These are phyloP conservation scores for Eucalyptus melliodora DNA, from an alignment of 345 rosid species.

Conservation along the genomic window DNA sequence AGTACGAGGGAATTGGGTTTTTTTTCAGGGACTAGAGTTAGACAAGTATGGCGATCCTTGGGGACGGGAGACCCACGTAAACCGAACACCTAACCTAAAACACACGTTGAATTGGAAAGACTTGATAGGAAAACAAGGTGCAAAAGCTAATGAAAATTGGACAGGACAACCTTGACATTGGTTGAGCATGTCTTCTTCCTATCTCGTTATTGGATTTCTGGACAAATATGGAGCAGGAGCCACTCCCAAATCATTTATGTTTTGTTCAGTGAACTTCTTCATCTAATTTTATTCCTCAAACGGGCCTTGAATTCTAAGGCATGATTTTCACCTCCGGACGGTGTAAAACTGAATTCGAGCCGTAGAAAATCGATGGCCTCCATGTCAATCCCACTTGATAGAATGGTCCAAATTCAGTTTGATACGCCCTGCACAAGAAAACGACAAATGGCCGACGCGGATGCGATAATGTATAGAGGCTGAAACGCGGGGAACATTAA, in stretches of 20 bases:
- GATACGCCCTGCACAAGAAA: not conserved
- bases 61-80: fast-evolving
- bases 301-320: not conserved
- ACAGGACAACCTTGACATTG: not conserved
- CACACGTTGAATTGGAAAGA: not conserved
- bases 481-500: not conserved
- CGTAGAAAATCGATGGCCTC: not conserved
- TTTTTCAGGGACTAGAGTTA: not conserved
- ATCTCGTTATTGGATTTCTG: not conserved
- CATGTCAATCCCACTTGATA: not conserved
- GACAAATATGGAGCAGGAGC: not conserved
- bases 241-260: not conserved
- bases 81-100: not conserved
- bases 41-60: not conserved
- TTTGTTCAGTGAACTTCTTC: not conserved
- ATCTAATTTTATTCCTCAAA: not conserved
- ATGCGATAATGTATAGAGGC: not conserved
- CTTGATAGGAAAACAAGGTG: not conserved
- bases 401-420: not conserved
- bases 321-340: not conserved
- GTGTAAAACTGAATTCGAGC: not conserved
- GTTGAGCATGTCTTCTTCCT: not conserved
- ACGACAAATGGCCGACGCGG: not conserved
- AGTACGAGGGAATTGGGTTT: not conserved
- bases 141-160: not conserved